phyloP scores from a whole-genome alignment of 148 eudicot genomes.

The Beta vulgaris region DNA sequence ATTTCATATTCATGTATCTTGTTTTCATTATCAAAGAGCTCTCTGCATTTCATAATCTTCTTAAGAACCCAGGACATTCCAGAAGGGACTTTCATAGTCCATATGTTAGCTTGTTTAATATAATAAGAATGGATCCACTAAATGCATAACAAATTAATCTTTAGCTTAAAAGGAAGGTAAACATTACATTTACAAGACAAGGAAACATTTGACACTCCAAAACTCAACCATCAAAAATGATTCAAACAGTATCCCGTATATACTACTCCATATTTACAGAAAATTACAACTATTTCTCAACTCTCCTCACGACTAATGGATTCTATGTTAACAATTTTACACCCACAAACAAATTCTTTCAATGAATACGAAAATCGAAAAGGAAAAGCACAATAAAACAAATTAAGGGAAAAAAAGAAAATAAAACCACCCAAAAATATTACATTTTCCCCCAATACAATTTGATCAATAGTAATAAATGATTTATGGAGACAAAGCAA shows the following conservation, averaged over 20 bases:
- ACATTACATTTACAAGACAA: background rate
- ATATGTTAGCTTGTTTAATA: too few species aligned
- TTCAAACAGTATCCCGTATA: constrained; percentile 12
- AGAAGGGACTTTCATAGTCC: too few species aligned
- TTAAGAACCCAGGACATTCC: too few species aligned
- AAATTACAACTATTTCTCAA: constrained; percentile 34
- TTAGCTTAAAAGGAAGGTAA: background rate
- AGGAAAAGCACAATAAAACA: background rate
- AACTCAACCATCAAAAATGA: constrained; percentile 23
- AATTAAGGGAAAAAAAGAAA: background rate
- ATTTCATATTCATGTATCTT: too few species aligned
- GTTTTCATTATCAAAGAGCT: too few species aligned
- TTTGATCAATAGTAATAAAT: constrained; percentile 19
- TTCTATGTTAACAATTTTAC: constrained; percentile 23
- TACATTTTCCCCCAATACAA: constrained; percentile 31
- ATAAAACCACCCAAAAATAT: constrained; percentile 27
- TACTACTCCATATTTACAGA: constrained; percentile 32
- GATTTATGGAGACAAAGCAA: constrained; percentile 33
- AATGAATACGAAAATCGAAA: background rate
- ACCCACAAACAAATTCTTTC: constrained; percentile 14
- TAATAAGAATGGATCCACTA: too few species aligned
- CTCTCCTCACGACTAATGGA: constrained; percentile 23
- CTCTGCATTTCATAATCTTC: too few species aligned
- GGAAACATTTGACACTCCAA: constrained; percentile 5
- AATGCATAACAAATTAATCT: background rate